These are phyloP conservation scores for Agaricus blazei DNA, from an alignment of 768 basidiomycete genomes.

Conservation along the genomic window DNA sequence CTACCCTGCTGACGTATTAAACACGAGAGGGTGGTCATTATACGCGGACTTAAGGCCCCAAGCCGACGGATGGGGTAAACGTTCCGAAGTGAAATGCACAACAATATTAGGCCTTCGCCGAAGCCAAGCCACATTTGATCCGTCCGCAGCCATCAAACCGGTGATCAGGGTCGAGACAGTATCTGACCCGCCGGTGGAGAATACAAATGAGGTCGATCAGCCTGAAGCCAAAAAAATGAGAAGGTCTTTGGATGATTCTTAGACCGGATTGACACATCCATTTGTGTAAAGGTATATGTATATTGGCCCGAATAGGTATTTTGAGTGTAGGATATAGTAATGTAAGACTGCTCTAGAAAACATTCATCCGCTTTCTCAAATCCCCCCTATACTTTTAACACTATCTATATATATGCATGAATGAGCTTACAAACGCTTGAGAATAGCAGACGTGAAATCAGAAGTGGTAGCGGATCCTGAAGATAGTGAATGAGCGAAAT, in stretches of 20 bases:
- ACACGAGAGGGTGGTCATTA: conserved; percentile 64
- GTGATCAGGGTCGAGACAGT: not conserved
- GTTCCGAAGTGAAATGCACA: conserved; percentile 66
- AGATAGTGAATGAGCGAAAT: conserved; percentile 9
- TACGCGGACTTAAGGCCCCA: conserved; percentile 87
- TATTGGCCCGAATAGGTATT: conserved; percentile 13
- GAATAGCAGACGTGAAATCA: conserved; percentile 91
- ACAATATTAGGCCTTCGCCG: conserved; percentile 52
- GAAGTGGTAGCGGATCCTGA: conserved; percentile 85
- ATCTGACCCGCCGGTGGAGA: conserved; percentile 8
- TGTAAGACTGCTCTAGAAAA: not conserved
- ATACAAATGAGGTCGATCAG: conserved; percentile 17
- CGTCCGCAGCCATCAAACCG: not conserved
- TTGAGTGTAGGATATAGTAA: conserved; percentile 11
- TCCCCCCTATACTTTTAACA: conserved; percentile 14
- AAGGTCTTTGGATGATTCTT: conserved; percentile 47
- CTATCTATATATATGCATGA: conserved; percentile 2
- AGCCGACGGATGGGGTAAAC: conserved; percentile 80
- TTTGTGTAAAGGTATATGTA: too few relatives aligned
- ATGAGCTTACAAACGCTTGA: conserved; percentile 59
- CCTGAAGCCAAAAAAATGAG: conserved; percentile 37
- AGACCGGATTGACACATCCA: conserved; percentile 41
- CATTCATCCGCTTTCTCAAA: not conserved
- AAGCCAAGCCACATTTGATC: not conserved
- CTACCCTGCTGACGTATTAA: conserved; percentile 54